A percentile compares a stretch with the other conserved stretches of the same genome.
These are phyloP conservation scores for Ilex aquifolium DNA, from an alignment of 257 asterid species.

Conservation along the genomic window DNA sequence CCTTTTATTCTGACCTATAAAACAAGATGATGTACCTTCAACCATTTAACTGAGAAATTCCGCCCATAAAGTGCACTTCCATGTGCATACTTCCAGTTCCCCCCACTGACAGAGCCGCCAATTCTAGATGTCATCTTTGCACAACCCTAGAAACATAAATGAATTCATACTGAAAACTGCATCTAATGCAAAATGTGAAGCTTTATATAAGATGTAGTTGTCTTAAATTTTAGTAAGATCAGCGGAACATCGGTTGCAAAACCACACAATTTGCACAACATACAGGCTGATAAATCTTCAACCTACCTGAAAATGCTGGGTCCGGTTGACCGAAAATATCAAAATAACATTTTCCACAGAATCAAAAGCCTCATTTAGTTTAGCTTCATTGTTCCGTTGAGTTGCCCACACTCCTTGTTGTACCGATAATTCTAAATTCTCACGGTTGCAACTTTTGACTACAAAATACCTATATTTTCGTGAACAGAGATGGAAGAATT, in stretches of 20 bases:
- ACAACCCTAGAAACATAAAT: conserved; percentile 63
- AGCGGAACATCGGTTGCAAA: not conserved
- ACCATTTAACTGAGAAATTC: conserved; percentile 88
- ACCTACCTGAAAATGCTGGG: conserved; percentile 90
- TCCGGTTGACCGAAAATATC: conserved; percentile 88
- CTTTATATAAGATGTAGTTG: not conserved
- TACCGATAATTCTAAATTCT: conserved; percentile 93
- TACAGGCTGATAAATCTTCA: conserved; percentile 1
- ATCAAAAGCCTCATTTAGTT: conserved; percentile 96
- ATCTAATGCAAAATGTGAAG: conserved; percentile 4
- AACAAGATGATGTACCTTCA: conserved; percentile 51
- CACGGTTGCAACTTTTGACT: conserved; percentile 97
- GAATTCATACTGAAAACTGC: conserved; percentile 5
- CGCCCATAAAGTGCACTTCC: conserved; percentile 98
- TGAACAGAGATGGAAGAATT: conserved; percentile 29
- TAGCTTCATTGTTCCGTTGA: conserved; percentile 95
- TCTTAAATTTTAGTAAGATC: no score
- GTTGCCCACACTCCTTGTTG: conserved; percentile 99
- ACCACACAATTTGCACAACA: not conserved
- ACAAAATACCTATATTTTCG: conserved; percentile 76
- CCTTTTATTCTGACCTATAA: not conserved
- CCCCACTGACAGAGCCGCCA: conserved; percentile 83
- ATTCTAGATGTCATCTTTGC: conserved; percentile 94
- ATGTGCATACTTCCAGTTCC: conserved; percentile 95
- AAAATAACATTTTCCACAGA: conserved; percentile 89